Evolutionary conservation across 108 stramenopile genomes (phyloP).

Genomic region (Discostella pseudostelligera): DNA sequence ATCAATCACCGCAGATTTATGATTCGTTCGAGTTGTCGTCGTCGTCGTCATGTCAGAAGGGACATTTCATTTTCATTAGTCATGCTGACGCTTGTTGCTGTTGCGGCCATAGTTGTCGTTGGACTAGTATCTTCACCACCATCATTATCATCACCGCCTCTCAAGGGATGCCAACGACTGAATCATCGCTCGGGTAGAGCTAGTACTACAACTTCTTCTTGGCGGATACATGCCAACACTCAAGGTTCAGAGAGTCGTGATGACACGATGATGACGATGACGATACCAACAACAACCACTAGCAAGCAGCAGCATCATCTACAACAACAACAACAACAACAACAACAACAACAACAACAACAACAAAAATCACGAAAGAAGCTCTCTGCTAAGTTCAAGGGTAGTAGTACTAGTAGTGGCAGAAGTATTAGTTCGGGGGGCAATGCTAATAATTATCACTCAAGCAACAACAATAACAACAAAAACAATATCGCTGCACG

Average conservation of each 20-base stretch:
- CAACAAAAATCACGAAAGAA: background rate
- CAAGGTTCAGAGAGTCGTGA: background rate
- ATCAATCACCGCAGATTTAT: background rate
- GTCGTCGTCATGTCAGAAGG: background rate
- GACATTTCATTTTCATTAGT: too few species aligned
- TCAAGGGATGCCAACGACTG: background rate
- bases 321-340: background rate
- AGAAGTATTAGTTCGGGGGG: too few species aligned
- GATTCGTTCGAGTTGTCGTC: background rate
- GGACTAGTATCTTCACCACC: background rate
- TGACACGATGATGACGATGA: background rate
- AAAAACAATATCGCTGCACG: constrained; percentile 6
- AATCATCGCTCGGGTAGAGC: background rate
- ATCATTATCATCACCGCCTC: background rate
- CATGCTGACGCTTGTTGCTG: background rate
- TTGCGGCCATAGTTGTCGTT: background rate
- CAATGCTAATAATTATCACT: too few species aligned
- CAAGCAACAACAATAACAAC: background rate
- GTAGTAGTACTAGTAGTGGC: too few species aligned
- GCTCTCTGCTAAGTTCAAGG: too few species aligned
- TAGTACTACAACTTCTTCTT: background rate
- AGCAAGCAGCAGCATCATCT: too few species aligned
- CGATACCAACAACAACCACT: background rate
- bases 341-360: background rate
- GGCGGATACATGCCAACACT: background rate